Conservation (phyloP, 768 basidiomycete genomes). For the Multifurca ochricompacta region DNA sequence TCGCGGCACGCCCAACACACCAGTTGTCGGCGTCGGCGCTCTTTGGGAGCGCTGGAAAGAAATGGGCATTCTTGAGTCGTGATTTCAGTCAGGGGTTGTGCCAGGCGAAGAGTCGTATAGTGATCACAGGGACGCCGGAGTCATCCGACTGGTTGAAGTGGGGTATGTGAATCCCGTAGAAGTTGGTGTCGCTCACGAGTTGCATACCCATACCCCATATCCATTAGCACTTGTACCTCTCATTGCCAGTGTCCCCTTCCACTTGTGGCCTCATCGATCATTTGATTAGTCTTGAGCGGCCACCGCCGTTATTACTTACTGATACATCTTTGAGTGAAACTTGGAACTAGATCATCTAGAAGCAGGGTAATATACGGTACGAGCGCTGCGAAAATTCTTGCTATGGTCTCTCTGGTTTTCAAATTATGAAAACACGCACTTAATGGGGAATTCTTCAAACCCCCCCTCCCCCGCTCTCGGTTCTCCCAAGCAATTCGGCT, state of each 20-base stretch:
- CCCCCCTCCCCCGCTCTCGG: too few species aligned
- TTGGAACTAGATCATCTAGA: not conserved
- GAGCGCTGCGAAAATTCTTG: not conserved
- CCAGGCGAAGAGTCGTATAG: not conserved
- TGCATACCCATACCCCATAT: not conserved
- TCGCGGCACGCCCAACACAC: slow-evolving; percentile 51
- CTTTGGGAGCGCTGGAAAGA: slow-evolving; percentile 90
- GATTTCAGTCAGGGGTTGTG: not conserved
- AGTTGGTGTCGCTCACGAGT: slow-evolving; percentile 1
- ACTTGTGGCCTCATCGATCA: not conserved
- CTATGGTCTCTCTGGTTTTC: not conserved
- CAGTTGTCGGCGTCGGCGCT: slow-evolving; percentile 59
- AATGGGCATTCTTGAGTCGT: slow-evolving; percentile 62
- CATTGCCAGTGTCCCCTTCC: not conserved
- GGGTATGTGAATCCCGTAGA: not conserved
- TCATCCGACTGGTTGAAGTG: not conserved
- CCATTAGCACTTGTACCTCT: slow-evolving; percentile 1
- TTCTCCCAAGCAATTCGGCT: not conserved
- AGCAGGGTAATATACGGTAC: not conserved
- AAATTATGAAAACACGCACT: not conserved
- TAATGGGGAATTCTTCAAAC: not conserved
- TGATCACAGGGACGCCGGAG: not conserved
- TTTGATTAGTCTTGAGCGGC: not conserved
- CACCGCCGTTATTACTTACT: not conserved
- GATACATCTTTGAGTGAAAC: not conserved